Evolutionary conservation across 192 early-diverging fungal genomes (phyloP).

Genomic region (Nowakowskiella sp.): DNA sequence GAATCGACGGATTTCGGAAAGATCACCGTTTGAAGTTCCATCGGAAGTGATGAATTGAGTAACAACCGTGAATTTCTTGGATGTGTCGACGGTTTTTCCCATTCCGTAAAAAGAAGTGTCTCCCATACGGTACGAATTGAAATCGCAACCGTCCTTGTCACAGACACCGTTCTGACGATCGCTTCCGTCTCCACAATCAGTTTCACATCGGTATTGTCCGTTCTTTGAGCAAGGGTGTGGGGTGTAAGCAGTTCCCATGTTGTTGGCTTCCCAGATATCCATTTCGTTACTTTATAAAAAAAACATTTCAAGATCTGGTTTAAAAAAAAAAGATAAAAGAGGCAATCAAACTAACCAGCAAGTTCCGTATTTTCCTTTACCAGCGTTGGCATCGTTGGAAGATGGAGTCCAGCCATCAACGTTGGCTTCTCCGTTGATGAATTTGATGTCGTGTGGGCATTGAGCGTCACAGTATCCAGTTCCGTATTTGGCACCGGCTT

Average conservation of each 20-base stretch:
- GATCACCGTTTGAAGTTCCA: conserved; percentile 23
- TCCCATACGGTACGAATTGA: conserved; percentile 29
- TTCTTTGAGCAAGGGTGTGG: conserved; percentile 21
- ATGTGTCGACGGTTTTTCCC: conserved; percentile 25
- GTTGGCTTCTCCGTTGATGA: conserved; percentile 25
- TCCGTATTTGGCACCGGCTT: conserved; percentile 27
- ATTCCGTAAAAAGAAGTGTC: conserved; percentile 27
- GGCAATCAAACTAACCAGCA: too few species aligned
- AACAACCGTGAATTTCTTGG: conserved; percentile 30
- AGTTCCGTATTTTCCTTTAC: conserved; percentile 9
- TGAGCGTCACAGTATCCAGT: conserved; percentile 34
- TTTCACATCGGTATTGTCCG: conserved; percentile 13
- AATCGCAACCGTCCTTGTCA: conserved; percentile 36
- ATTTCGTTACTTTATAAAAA: too few species aligned
- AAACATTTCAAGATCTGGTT: too few species aligned
- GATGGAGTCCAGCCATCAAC: conserved; percentile 5
- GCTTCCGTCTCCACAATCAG: conserved; percentile 24
- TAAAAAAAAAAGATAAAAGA: too few species aligned
- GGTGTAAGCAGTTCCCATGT: conserved; percentile 18
- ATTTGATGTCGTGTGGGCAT: conserved; percentile 36
- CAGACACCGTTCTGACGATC: conserved; percentile 21
- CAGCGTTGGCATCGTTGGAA: conserved; percentile 8
- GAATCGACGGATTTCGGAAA: conserved; percentile 24
- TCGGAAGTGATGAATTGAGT: conserved; percentile 32
- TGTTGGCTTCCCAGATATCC: conserved; percentile 38